Base-by-base conservation (phyloP, 2,329 filamentous ascomycete genomes). In the Fusarium sp. region DNA sequence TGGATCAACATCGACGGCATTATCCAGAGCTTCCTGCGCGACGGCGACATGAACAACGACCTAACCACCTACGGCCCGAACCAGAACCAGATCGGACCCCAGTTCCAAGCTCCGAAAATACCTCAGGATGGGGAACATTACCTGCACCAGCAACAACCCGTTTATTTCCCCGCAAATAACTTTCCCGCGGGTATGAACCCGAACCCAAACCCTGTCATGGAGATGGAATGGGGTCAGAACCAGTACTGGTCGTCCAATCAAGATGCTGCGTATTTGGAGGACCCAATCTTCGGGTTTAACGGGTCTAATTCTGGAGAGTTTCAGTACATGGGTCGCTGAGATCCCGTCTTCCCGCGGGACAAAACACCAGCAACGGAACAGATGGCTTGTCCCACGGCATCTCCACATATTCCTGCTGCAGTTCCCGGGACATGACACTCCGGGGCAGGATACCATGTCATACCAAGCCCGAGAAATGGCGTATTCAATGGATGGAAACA, bases 1-100 rank as follows among this genome's bases (percentile, higher is more conserved):
- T 77, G 74, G 73, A 69, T 78, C 22, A 78, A 80, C 46, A 78
- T 80, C 41, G 79, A 80, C 34, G 77, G 74, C 3, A 80, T 80
- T 51, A 80, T 80, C n/a, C 77, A 79, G 48, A 79, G 75, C 45
- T 80, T 80, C 48, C 55, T 77, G 3, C 70, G 73, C 7, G 71
- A 74, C 13, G 65, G 67, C 20, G 73, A 75, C 32, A 37, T 58
- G n/a, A 63, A 63, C 7, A 27, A 11, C 7, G 65, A 68, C 4
- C 27, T 53, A 27, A 40, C 41, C 18, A 29, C 41, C 7, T 64
- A 64, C 52, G 46, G 62, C 29, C 18, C 40, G 5, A 40, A 45
- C 29, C 18, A 24, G 24, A 40, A 52, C 16, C 49, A 40, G 14
- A 34, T 41, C 20, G 49, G 49, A 13, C 22, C 49, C 18, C 49